Evolutionary conservation across 441 rosid species (phyloP).

Genomic region (Populus hybrid): DNA sequence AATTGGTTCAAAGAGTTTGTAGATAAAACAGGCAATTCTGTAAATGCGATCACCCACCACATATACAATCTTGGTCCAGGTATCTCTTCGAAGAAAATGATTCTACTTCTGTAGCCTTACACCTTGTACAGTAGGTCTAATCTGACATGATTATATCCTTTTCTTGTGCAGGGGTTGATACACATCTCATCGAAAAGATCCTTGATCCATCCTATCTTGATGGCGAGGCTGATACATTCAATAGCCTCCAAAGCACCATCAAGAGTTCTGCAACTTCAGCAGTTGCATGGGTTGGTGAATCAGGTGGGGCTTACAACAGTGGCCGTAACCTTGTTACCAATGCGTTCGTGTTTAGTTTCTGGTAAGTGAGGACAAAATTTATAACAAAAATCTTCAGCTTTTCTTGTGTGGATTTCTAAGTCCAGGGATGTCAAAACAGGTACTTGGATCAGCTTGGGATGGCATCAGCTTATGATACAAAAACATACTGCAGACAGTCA

Average conservation of each 20-base stretch:
- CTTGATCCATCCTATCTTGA: constrained; percentile 77
- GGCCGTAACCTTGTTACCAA: constrained; percentile 73
- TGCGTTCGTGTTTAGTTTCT: constrained; percentile 91
- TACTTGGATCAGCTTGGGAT: constrained; percentile 94
- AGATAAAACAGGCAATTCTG: constrained; percentile 18
- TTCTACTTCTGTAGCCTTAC: background rate
- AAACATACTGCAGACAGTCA: constrained; percentile 91
- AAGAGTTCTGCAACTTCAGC: constrained; percentile 54
- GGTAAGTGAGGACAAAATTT: constrained; percentile 39
- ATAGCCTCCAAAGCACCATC: constrained; percentile 44
- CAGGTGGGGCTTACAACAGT: constrained; percentile 98
- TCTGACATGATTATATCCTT: constrained; percentile 1
- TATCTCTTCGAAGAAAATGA: constrained; percentile 17
- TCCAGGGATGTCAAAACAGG: constrained; percentile 40
- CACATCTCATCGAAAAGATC: constrained; percentile 71
- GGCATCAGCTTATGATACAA: constrained; percentile 66
- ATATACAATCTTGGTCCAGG: constrained; percentile 92
- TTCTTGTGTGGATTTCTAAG: background rate
- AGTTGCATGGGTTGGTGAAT: constrained; percentile 87
- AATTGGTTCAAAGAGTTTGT: constrained; percentile 56
- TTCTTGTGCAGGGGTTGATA: constrained; percentile 56
- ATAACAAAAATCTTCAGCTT: background rate
- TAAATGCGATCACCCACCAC: constrained; percentile 67
- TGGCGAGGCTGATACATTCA: constrained; percentile 50
- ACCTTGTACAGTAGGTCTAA: background rate